A percentile compares a stretch with the other conserved stretches of the same genome.
Evolutionary conservation across 2,329 filamentous ascomycete species (phyloP).

Genomic region (Exophiala bonariae): DNA sequence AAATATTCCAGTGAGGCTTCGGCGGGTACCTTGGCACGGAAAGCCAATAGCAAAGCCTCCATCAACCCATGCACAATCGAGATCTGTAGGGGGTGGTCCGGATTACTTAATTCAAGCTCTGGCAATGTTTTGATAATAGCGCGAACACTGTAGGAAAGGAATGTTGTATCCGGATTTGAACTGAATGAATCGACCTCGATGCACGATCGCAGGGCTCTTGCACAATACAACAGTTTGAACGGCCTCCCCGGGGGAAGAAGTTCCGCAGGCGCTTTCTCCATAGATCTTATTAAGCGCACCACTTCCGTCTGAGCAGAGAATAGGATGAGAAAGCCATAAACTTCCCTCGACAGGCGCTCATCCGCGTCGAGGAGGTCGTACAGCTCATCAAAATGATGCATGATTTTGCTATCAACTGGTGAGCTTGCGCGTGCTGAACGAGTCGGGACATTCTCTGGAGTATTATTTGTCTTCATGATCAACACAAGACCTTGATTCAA

Average conservation of each 20-base stretch:
- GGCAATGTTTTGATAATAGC: slow-evolving; percentile 63
- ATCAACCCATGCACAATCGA: slow-evolving; percentile 57
- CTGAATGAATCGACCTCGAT: slow-evolving; percentile 50
- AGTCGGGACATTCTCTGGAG: slow-evolving; percentile 13
- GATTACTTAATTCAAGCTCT: slow-evolving; percentile 54
- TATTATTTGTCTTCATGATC: slow-evolving; percentile 27
- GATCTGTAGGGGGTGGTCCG: slow-evolving; percentile 47
- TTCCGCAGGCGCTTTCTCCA: slow-evolving; percentile 54
- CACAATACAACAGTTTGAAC: slow-evolving; percentile 72
- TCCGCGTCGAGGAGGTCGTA: slow-evolving; percentile 78
- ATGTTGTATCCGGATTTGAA: slow-evolving; percentile 35
- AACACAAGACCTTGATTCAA: slow-evolving; percentile 44
- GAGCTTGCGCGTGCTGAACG: slow-evolving; percentile 48
- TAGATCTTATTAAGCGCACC: slow-evolving; percentile 58
- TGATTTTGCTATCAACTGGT: slow-evolving; percentile 73
- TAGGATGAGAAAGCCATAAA: slow-evolving; percentile 68
- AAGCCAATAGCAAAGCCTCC: slow-evolving; percentile 55
- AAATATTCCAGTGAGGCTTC: slow-evolving; percentile 32
- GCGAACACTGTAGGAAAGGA: slow-evolving; percentile 47
- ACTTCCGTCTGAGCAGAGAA: slow-evolving; percentile 69
- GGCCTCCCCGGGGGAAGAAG: slow-evolving; percentile 70
- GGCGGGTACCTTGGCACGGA: slow-evolving; percentile 49
- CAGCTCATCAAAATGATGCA: slow-evolving; percentile 79
- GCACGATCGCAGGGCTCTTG: slow-evolving; percentile 66
- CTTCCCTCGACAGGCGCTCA: slow-evolving; percentile 67